Percentiles rank a stretch among this genome's conserved stretches.
Evolutionary conservation across 2,329 filamentous ascomycete genomes (phyloP).

Genomic region (Grosmannia serpens): DNA sequence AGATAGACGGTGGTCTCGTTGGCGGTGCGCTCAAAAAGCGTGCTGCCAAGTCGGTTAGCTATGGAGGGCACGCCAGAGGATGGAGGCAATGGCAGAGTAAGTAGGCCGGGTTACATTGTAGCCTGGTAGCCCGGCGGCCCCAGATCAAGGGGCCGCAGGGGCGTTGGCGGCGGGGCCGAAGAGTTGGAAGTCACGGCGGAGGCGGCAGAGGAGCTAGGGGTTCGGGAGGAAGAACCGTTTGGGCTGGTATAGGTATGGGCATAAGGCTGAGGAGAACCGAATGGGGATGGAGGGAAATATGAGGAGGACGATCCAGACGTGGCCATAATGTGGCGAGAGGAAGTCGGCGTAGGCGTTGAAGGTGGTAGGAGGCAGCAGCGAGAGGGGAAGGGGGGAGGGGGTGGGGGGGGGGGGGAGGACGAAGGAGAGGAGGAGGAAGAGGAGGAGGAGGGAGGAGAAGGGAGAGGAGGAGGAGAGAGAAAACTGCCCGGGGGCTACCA

Average conservation of each 20-base stretch:
- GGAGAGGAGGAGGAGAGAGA: background rate
- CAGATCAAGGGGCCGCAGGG: slow-evolving; percentile 35
- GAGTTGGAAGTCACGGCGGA: slow-evolving; percentile 28
- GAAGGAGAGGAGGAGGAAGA: background rate
- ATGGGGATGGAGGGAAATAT: slow-evolving; percentile 35
- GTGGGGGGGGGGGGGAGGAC: background rate
- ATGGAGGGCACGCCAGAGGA: background rate
- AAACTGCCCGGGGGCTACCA: background rate
- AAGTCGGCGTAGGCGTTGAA: background rate
- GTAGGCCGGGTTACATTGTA: slow-evolving; percentile 32
- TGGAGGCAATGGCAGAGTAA: background rate
- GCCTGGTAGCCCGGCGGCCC: slow-evolving; percentile 42
- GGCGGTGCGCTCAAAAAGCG: slow-evolving; percentile 36
- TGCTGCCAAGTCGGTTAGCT: slow-evolving; percentile 20
- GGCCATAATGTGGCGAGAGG: slow-evolving; percentile 14
- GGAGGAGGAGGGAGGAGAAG: background rate
- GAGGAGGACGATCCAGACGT: slow-evolving; percentile 31
- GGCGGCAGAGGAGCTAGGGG: slow-evolving; percentile 31
- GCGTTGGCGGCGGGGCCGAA: slow-evolving; percentile 26
- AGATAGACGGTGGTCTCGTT: slow-evolving; percentile 39
- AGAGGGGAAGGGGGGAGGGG: background rate
- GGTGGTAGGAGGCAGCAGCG: background rate
- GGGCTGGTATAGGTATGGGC: slow-evolving; percentile 30
- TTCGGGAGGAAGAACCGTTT: slow-evolving; percentile 32
- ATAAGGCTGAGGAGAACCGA: slow-evolving; percentile 29